These are phyloP conservation scores for Coemansia sp. DNA, from an alignment of 192 early-diverging fungal species.

Conservation along the genomic window DNA sequence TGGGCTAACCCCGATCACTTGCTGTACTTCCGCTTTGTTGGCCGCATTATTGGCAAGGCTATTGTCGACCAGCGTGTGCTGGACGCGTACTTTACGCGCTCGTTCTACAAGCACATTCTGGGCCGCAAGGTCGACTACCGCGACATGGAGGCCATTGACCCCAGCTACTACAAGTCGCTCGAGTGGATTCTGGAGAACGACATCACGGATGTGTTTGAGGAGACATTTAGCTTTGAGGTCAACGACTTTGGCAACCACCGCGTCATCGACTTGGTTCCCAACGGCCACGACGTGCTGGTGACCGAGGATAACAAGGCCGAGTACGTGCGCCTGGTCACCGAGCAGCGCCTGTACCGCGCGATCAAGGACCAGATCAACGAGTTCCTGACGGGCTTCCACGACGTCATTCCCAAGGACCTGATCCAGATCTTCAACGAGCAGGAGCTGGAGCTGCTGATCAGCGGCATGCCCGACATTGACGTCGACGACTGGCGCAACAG, in stretches of 20 bases:
- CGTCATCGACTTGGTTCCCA: conserved; percentile 82
- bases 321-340: conserved; percentile 91
- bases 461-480: conserved; percentile 97
- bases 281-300: conserved; percentile 85
- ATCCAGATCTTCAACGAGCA: conserved; percentile 99
- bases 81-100: conserved; percentile 97
- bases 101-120: conserved; percentile 98
- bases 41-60: conserved; percentile 98
- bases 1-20: conserved; percentile 92
- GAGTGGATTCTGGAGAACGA: conserved; percentile 98
- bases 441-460: conserved; percentile 97
- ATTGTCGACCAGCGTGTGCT: conserved; percentile 93
- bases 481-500: conserved; percentile 99
- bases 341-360: conserved; percentile 85
- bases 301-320: conserved; percentile 97
- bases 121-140: conserved; percentile 91
- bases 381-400: conserved; percentile 94
- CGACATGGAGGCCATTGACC: conserved; percentile 97
- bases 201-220: conserved; percentile 91
- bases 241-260: conserved; percentile 89
- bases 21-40: conserved; percentile 96
- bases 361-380: conserved; percentile 94
- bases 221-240: conserved; percentile 91
- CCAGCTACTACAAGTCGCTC: conserved; percentile 93
- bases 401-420: conserved; percentile 87